phyloP scores from a whole-genome alignment of 148 eudicot genomes.

The Diospyros kaki region DNA sequence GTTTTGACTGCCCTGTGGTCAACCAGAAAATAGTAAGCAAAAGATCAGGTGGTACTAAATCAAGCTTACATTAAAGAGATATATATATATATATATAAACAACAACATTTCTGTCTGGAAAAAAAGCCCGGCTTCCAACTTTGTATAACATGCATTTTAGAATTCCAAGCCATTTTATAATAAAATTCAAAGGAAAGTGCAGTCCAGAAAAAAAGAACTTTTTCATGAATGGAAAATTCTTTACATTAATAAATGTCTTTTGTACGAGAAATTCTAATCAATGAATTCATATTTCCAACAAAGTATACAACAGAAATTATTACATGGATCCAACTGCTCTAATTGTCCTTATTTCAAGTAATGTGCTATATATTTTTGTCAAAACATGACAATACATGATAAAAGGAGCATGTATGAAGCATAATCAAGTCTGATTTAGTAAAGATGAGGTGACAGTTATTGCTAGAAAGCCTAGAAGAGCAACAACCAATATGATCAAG shows the following conservation, averaged over 20 bases:
- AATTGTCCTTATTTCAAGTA: neutral
- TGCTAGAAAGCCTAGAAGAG: too few species aligned
- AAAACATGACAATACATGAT: neutral
- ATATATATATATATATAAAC: neutral
- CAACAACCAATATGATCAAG: too few species aligned
- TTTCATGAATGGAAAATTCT: neutral
- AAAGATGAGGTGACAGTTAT: too few species aligned
- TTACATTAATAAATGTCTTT: neutral
- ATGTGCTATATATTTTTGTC: neutral
- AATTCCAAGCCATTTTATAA: neutral
- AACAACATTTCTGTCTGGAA: neutral
- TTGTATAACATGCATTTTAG: neutral
- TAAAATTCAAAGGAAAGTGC: neutral
- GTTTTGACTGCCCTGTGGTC: conserved; percentile 64
- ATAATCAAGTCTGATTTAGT: neutral
- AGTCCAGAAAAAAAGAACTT: neutral
- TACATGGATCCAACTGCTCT: neutral
- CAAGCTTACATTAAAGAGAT: neutral
- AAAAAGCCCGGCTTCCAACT: neutral
- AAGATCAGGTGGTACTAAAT: neutral
- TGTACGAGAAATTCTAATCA: neutral
- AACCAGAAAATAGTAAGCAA: conserved; percentile 14
- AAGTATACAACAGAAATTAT: neutral
- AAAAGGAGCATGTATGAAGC: neutral
- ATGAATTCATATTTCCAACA: neutral